Conservation (phyloP, 2,329 filamentous ascomycete species). For the Alternaria conjuncta region DNA sequence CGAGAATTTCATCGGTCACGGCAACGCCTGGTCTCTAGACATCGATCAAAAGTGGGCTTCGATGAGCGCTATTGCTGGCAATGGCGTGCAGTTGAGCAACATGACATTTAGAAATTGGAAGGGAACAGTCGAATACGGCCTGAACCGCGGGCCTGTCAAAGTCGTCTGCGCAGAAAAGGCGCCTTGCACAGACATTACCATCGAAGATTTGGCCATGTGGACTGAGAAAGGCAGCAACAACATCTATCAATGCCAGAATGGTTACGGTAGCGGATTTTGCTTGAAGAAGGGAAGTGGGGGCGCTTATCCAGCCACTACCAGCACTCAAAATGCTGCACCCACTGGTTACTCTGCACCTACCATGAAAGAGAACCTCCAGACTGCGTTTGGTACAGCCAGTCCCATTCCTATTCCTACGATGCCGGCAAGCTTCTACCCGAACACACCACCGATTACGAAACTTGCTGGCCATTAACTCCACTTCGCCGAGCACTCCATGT, state of each 20-base stretch:
- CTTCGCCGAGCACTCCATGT: not conserved
- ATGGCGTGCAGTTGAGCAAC: constrained; percentile 61
- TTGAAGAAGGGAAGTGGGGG: constrained; percentile 44
- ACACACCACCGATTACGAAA: constrained; percentile 40
- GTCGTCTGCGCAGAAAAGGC: constrained; percentile 58
- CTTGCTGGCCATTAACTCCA: constrained; percentile 26
- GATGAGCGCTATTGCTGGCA: constrained; percentile 51
- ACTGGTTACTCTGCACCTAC: constrained; percentile 47
- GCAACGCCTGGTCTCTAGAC: constrained; percentile 65
- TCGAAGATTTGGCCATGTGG: constrained; percentile 62
- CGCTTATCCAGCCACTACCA: constrained; percentile 43
- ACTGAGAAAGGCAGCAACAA: constrained; percentile 54
- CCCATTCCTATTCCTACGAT: constrained; percentile 53
- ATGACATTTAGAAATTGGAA: constrained; percentile 64
- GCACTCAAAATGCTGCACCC: constrained; percentile 45
- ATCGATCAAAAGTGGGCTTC: constrained; percentile 62
- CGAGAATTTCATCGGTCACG: constrained; percentile 66
- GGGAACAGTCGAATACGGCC: constrained; percentile 59
- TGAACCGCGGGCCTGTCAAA: constrained; percentile 60
- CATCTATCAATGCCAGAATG: constrained; percentile 57
- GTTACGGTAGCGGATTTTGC: constrained; percentile 58
- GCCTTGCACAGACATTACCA: constrained; percentile 61
- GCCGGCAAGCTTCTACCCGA: constrained; percentile 51
- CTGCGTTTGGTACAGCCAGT: constrained; percentile 37
- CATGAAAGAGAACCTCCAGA: constrained; percentile 44